Conservation (phyloP, 495 filamentous ascomycete genomes). For the Neurospora sp. region DNA sequence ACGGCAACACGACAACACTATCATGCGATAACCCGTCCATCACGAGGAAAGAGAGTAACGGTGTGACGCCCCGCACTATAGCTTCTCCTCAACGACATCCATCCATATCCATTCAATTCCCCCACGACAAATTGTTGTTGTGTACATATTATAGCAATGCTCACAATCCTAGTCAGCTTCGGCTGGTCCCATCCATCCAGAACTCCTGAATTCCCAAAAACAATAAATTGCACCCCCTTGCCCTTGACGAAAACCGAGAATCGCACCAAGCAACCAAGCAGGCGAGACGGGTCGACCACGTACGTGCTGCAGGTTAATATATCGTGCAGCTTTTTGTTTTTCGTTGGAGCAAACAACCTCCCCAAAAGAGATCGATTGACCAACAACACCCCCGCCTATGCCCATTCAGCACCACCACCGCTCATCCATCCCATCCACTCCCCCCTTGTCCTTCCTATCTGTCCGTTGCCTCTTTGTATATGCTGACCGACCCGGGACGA, state of each 20-base stretch:
- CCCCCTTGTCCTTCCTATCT: background rate
- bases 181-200: background rate
- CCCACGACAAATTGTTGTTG: background rate
- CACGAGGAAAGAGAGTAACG: background rate
- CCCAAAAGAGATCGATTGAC: background rate
- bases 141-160: background rate
- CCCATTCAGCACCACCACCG: background rate
- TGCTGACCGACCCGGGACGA: background rate
- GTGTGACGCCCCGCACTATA: background rate
- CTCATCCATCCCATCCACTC: background rate
- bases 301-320: slow-evolving; percentile 13
- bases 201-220: background rate
- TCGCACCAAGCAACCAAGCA: background rate
- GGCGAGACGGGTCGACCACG: background rate
- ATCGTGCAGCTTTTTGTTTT: slow-evolving; percentile 10
- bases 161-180: background rate
- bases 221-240: background rate
- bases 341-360: slow-evolving; percentile 8
- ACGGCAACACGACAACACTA: background rate
- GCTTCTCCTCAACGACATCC: background rate
- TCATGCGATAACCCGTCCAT: background rate
- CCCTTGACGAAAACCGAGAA: background rate
- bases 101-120: background rate
- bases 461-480: background rate
- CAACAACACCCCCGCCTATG: slow-evolving; percentile 3